Conservation (phyloP, 2,329 filamentous ascomycete species). For the Aspergillus novofumigatus region DNA sequence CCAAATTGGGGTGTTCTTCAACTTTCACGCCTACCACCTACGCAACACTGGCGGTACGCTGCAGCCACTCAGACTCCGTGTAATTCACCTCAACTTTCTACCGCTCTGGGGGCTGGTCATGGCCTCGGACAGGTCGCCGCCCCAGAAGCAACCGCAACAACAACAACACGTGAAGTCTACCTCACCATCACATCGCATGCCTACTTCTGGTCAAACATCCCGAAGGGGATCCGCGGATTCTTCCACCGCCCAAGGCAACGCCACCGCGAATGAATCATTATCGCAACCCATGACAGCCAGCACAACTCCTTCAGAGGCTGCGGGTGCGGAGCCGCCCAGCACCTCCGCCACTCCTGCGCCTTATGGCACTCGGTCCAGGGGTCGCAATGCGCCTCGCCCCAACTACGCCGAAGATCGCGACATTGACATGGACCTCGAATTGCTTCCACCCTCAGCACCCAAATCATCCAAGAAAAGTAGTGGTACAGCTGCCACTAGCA, state of each 20-base stretch:
- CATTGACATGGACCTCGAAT: constrained; percentile 84
- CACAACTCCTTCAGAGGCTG: constrained; percentile 39
- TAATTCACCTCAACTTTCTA: constrained; percentile 13
- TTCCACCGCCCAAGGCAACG: constrained; percentile 14
- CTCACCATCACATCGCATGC: constrained; percentile 20
- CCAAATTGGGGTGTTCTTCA: constrained; percentile 16
- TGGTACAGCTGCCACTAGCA: constrained; percentile 20
- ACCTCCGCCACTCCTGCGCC: constrained; percentile 56
- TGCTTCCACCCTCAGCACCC: constrained; percentile 22
- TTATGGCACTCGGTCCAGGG: constrained; percentile 92
- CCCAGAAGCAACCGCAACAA: constrained; percentile 22
- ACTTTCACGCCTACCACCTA: constrained; percentile 9
- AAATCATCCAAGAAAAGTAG: constrained; percentile 31
- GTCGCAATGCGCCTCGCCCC: constrained; percentile 74
- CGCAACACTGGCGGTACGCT: constrained; percentile 17
- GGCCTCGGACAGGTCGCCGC: constrained; percentile 28
- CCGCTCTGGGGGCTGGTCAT: constrained; percentile 25
- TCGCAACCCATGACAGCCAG: constrained; percentile 43
- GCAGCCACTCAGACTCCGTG: constrained; percentile 7
- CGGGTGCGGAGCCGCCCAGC: constrained; percentile 33
- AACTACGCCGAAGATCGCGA: constrained; percentile 97
- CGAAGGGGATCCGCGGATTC: constrained; percentile 20
- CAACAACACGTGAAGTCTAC: constrained; percentile 25
- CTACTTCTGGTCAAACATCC: constrained; percentile 35
- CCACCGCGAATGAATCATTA: constrained; percentile 33